phyloP scores from a whole-genome alignment of 352 stramenopile genomes.

The Thalassiosira hispida region DNA sequence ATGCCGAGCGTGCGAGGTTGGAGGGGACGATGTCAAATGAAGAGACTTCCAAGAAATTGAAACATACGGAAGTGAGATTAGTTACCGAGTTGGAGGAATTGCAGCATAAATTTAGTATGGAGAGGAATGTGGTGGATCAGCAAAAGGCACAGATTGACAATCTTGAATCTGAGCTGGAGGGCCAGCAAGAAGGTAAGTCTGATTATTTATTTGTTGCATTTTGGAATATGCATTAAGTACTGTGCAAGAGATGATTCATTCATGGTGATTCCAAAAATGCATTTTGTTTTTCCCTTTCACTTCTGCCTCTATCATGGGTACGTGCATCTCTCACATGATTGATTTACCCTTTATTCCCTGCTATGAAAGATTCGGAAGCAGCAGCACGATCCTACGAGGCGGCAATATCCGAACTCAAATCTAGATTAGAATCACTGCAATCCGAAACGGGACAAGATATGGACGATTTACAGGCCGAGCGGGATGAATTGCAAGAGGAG shows the following conservation, averaged over 20 bases:
- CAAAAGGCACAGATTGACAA: constrained; percentile 49
- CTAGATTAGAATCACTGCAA: constrained; percentile 29
- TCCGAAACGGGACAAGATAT: constrained; percentile 16
- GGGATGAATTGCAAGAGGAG: constrained; percentile 38
- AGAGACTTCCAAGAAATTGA: constrained; percentile 3
- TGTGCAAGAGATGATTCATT: no score
- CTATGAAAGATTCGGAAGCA: constrained; percentile 47
- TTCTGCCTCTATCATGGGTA: no score
- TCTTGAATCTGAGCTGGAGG: constrained; percentile 42
- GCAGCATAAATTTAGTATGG: constrained; percentile 43
- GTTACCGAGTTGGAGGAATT: constrained; percentile 33
- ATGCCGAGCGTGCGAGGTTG: constrained; percentile 34
- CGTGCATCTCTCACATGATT: no score
- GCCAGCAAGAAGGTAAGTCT: constrained; percentile 13
- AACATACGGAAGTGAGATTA: constrained; percentile 4
- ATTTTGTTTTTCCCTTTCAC: no score
- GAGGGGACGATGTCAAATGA: constrained; percentile 25
- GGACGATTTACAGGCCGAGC: constrained; percentile 27
- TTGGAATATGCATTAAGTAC: no score
- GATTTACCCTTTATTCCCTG: no score
- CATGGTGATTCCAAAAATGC: no score
- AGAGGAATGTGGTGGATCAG: constrained; percentile 45
- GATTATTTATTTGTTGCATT: no score
- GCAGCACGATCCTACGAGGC: constrained; percentile 48
- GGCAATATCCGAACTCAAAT: constrained; percentile 52